phyloP scores from a whole-genome alignment of 805 yeast species.

The Saturnispora saitoi region DNA sequence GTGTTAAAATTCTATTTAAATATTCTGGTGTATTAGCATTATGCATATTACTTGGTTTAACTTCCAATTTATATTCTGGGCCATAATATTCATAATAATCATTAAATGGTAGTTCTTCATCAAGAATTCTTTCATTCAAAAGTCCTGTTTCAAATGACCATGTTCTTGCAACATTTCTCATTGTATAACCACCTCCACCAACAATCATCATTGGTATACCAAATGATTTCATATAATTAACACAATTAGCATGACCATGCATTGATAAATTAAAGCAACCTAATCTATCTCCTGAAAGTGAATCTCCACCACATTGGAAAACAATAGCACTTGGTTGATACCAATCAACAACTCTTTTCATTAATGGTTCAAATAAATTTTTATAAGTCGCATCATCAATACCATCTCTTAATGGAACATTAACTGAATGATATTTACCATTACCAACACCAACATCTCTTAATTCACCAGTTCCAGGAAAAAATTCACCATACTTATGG shows the following conservation, averaged over 20 bases:
- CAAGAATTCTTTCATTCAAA: constrained; percentile 68
- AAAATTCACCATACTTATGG: constrained; percentile 88
- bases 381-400: constrained; percentile 85
- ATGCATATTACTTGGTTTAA: constrained; percentile 91
- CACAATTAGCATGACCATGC: constrained; percentile 94
- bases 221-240: constrained; percentile 75
- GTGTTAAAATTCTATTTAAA: constrained; percentile 71
- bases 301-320: constrained; percentile 98
- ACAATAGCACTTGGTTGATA: constrained; percentile 95
- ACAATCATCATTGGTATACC: constrained; percentile 86
- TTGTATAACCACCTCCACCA: constrained; percentile 98
- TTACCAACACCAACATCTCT: constrained; percentile 78
- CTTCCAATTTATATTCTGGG: constrained; percentile 92
- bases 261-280: constrained; percentile 94
- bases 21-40: constrained; percentile 93
- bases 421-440: constrained; percentile 77
- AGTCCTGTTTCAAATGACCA: constrained; percentile 95
- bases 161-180: constrained; percentile 90
- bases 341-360: constrained; percentile 67
- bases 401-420: constrained; percentile 86
- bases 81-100: constrained; percentile 97
- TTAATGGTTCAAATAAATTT: constrained; percentile 83
- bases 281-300: constrained; percentile 87
- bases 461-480: constrained; percentile 88
- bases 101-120: constrained; percentile 77